Base-by-base conservation (phyloP, 2,329 filamentous ascomycete species). In the Botrytis byssoidea region DNA sequence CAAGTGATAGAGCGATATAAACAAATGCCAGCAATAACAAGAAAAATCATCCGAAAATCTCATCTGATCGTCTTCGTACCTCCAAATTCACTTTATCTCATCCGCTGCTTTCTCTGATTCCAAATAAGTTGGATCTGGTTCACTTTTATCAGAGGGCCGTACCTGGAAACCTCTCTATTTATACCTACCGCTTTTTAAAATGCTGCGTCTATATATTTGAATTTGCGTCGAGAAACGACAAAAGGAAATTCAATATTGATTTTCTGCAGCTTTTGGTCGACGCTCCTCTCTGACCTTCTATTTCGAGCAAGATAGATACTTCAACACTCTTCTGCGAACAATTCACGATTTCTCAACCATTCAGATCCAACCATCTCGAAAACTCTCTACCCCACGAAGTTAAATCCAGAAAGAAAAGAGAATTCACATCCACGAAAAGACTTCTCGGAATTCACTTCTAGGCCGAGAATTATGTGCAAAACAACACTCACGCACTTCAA, bases 401-500 rank as follows among this genome's bases (percentile, higher is more conserved):
- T 32, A 22, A 51, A 22, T 35, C 10, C 22, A n/a, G 16, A 37
- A 9, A 5, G 8, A 8, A 9, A 37, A 37, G 35, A 35, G 6
- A 9, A 57, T 29, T 8, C 63, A 51, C 22, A 32, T 32, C 22
- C 44, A 20, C 25, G 46, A 57, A 8, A 22, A 22, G 5, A 68
- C 37, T n/a, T 32, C 18, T 32, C 5, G 10, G 3, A 29, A 16
- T 29, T 57, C n/a, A 29, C n/a, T 6, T 4, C 2, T 25, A 42
- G 16, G 20, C 16, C 25, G n/a, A 20, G 16, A 46, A 35, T n/a
- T 12, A 69, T 69, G 66, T 69, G 66, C 37, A 69, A 69, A 32
- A 57, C 66, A 57, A 69, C 66, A 1, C 66, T 32, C 48, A 69
- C 66, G 5, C 66, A 69, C 51, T 69, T 32, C 48, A 32, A 5